These are phyloP conservation scores for Kodamaea sagamina DNA, from an alignment of 805 yeast genomes.

Conservation along the genomic window DNA sequence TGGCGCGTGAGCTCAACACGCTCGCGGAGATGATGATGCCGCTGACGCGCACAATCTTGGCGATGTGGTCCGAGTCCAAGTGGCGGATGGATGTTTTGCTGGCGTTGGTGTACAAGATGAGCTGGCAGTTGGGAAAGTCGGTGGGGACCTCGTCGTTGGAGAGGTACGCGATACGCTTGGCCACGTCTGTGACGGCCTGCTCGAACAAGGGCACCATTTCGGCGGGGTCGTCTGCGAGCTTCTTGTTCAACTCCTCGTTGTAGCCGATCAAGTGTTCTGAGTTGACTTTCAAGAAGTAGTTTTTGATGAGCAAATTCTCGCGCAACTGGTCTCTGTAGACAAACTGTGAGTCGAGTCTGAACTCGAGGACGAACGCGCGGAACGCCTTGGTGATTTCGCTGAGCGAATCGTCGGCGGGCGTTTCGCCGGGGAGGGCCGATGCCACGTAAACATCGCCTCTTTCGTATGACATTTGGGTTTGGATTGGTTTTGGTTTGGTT, in stretches of 20 bases:
- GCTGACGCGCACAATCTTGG: constrained; percentile 85
- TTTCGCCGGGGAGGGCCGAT: constrained; percentile 84
- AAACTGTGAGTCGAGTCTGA: constrained; percentile 78
- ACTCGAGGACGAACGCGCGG: constrained; percentile 79
- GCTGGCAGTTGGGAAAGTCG: constrained; percentile 79
- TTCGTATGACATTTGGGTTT: constrained; percentile 70
- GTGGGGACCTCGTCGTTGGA: constrained; percentile 52
- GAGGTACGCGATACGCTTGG: constrained; percentile 64
- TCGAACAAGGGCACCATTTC: constrained; percentile 88
- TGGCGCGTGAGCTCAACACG: constrained; percentile 84
- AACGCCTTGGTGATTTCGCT: constrained; percentile 77
- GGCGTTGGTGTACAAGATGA: constrained; percentile 73
- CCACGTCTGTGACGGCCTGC: constrained; percentile 79
- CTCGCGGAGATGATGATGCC: constrained; percentile 94
- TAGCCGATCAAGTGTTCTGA: constrained; percentile 83
- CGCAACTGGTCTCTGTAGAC: constrained; percentile 88
- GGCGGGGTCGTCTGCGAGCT: constrained; percentile 80
- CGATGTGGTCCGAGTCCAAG: constrained; percentile 81
- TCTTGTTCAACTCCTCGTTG: constrained; percentile 86
- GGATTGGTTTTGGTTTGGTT: not conserved
- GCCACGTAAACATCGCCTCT: constrained; percentile 74
- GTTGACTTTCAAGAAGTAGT: constrained; percentile 71
- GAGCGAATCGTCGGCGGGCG: constrained; percentile 60
- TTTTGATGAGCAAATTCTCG: constrained; percentile 77
- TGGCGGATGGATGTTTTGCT: constrained; percentile 74